A percentile compares a stretch with the other conserved stretches of the same genome.
These are phyloP conservation scores for Francoa sonchifolia DNA, from an alignment of 441 rosid species.

Conservation along the genomic window DNA sequence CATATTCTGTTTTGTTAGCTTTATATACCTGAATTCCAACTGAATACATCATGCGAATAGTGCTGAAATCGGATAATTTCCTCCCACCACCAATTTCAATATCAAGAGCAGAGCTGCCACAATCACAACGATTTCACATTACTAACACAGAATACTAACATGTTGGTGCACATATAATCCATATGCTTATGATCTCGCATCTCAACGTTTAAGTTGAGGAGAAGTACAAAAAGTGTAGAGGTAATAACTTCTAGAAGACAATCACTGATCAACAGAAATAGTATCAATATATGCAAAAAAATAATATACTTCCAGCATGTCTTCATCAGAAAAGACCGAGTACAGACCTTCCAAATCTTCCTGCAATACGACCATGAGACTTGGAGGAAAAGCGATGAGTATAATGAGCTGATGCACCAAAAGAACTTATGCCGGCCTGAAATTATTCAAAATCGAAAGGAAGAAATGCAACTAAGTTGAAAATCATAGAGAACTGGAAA, in stretches of 20 bases:
- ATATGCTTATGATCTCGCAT: too few relatives aligned
- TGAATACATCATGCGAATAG: conserved; percentile 62
- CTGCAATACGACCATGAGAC: conserved; percentile 77
- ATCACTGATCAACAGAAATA: not conserved
- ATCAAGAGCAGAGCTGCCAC: conserved; percentile 68
- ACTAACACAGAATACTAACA: not conserved
- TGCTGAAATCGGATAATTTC: conserved; percentile 78
- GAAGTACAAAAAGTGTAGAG: too few relatives aligned
- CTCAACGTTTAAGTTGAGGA: too few relatives aligned
- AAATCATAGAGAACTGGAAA: conserved; percentile 3
- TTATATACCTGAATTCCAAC: conserved; percentile 72
- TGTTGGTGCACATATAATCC: not conserved
- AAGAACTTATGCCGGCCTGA: conserved; percentile 67
- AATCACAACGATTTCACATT: conserved; percentile 12
- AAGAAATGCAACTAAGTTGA: conserved; percentile 4
- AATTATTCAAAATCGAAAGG: conserved; percentile 11
- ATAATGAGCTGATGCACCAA: conserved; percentile 69
- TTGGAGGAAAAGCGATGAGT: conserved; percentile 58
- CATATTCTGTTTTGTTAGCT: not conserved
- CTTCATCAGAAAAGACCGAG: not conserved
- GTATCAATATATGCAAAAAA: not conserved
- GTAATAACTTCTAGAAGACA: too few relatives aligned
- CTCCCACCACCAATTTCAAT: conserved; percentile 93
- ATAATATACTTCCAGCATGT: not conserved
- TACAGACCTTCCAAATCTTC: conserved; percentile 68